These are phyloP conservation scores for Dothideomycetes sp. DNA, from an alignment of 2,329 filamentous ascomycete genomes.

Conservation along the genomic window DNA sequence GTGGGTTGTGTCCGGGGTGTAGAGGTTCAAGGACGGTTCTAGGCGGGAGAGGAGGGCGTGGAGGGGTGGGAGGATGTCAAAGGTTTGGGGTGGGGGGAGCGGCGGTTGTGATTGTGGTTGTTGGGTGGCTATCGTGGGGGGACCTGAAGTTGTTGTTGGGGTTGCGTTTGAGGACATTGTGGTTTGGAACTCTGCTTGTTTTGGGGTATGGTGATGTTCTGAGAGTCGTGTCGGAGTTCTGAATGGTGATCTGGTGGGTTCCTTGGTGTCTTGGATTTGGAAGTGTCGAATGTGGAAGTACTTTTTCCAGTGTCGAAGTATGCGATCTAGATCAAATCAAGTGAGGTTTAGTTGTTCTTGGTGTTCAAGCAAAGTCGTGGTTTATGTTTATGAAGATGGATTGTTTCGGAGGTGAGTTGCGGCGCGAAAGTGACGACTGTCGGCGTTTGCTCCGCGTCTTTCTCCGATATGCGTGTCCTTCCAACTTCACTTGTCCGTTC, in stretches of 20 bases:
- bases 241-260: not conserved
- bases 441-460: not conserved
- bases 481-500: not conserved
- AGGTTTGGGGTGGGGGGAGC: constrained; percentile 67
- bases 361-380: too few relatives aligned
- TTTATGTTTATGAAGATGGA: not conserved
- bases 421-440: not conserved
- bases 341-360: too few relatives aligned
- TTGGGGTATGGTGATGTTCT: not conserved
- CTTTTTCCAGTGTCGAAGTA: too few relatives aligned
- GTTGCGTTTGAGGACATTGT: constrained; percentile 10
- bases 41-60: constrained; percentile 69
- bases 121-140: constrained; percentile 15
- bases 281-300: not conserved
- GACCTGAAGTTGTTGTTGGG: constrained; percentile 16
- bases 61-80: constrained; percentile 78
- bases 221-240: not conserved
- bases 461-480: not conserved
- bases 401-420: not conserved
- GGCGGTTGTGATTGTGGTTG: constrained; percentile 40
- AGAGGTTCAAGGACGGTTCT: constrained; percentile 15
- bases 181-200: too few relatives aligned
- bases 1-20: constrained; percentile 10
- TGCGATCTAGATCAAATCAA: too few relatives aligned
- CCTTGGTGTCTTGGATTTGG: not conserved